phyloP scores from a whole-genome alignment of 2,329 filamentous ascomycete genomes.

The Tolypocladium ovalisporum region DNA sequence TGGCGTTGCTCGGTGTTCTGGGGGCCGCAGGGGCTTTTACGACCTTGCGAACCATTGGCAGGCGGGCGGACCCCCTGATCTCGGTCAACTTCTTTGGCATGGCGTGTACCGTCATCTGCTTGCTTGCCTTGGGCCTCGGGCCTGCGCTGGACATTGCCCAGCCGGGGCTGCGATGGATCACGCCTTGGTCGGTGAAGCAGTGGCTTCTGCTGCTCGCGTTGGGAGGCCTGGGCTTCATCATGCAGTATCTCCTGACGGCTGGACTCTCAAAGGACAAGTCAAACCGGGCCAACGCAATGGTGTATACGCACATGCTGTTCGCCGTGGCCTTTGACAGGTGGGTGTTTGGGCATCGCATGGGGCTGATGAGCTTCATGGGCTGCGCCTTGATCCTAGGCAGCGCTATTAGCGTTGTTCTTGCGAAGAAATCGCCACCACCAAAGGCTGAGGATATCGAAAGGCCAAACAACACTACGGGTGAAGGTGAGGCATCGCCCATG shows the following conservation, averaged over 20 bases:
- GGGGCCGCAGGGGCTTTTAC: constrained; percentile 67
- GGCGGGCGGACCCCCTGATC: constrained; percentile 69
- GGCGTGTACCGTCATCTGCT: constrained; percentile 58
- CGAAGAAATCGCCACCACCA: constrained; percentile 25
- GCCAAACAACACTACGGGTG: constrained; percentile 16
- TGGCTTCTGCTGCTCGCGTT: constrained; percentile 60
- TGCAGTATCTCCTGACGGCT: constrained; percentile 77
- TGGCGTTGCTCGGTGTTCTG: constrained; percentile 66
- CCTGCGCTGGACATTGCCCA: constrained; percentile 33
- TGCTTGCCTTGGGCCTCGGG: constrained; percentile 44
- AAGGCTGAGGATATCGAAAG: constrained; percentile 23
- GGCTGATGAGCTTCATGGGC: constrained; percentile 35
- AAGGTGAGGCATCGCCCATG: constrained; percentile 29
- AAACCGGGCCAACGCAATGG: constrained; percentile 45
- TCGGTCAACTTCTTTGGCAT: constrained; percentile 75
- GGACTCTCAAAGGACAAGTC: constrained; percentile 63
- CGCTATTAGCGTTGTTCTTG: constrained; percentile 37
- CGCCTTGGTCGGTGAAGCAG: constrained; percentile 33
- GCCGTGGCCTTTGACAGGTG: constrained; percentile 40
- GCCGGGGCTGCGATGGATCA: constrained; percentile 32
- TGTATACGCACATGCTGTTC: constrained; percentile 48
- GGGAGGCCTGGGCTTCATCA: constrained; percentile 64
- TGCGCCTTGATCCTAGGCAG: constrained; percentile 42
- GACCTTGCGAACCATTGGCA: constrained; percentile 68
- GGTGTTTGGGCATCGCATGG: constrained; percentile 41